Conservation (phyloP, 2,329 filamentous ascomycete species). For the Sphaerulina vaccinii region DNA sequence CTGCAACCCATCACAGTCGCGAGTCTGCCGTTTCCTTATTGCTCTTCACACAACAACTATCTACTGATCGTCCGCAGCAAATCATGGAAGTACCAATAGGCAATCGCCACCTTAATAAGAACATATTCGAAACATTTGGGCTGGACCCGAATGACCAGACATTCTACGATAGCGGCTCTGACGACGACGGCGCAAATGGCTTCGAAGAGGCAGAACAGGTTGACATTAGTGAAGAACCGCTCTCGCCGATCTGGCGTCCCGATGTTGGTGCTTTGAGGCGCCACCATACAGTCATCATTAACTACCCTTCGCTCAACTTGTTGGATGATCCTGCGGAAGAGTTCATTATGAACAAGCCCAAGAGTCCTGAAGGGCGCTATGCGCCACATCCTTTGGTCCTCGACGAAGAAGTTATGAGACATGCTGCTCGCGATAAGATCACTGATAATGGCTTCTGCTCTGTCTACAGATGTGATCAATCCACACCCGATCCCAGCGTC, state of each 20-base stretch:
- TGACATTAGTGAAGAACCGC: not conserved
- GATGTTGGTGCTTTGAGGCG: conserved; percentile 3
- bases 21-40: not conserved
- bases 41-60: not conserved
- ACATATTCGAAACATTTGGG: conserved; percentile 11
- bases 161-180: conserved; percentile 1
- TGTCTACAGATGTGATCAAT: conserved; percentile 14
- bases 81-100: not conserved
- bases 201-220: conserved; percentile 5
- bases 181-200: not conserved
- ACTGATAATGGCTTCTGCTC: conserved; percentile 13
- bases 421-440: conserved; percentile 15
- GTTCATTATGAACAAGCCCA: conserved; percentile 10
- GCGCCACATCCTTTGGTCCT: conserved; percentile 16
- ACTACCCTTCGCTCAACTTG: conserved; percentile 14
- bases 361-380: conserved; percentile 8
- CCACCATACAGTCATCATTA: conserved; percentile 13
- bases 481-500: not conserved
- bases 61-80: not conserved
- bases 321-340: conserved; percentile 8
- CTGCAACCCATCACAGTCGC: not conserved
- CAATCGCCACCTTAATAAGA: conserved; percentile 3
- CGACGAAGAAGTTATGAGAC: conserved; percentile 7
- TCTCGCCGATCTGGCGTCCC: not conserved
- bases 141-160: conserved; percentile 9